phyloP scores from a whole-genome alignment of 331 rosid species.

The Dryas integrifolia region DNA sequence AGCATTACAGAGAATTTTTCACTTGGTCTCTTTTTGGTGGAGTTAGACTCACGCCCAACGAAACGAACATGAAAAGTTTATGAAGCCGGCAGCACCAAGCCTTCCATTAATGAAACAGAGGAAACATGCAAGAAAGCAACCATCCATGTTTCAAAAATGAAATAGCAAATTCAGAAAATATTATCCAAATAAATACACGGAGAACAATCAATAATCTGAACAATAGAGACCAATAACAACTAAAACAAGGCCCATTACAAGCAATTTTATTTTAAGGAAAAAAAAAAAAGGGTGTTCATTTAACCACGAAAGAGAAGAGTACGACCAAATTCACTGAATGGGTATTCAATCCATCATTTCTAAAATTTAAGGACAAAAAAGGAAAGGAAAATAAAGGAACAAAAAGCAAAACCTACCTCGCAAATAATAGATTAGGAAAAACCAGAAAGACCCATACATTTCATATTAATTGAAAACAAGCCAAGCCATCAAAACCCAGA shows the following conservation, averaged over 20 bases:
- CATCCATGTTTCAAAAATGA: not conserved
- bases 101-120: not conserved
- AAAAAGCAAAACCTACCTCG: not conserved
- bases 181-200: not conserved
- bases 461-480: not conserved
- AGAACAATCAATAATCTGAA: not conserved
- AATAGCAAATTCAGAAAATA: constrained; percentile 2
- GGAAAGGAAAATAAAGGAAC: not conserved
- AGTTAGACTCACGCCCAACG: not conserved
- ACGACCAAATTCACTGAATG: too few species aligned
- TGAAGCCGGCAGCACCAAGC: constrained; percentile 8
- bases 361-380: too few species aligned
- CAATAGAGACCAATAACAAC: not conserved
- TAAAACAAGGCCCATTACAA: too few species aligned
- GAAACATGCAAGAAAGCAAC: not conserved
- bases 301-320: too few species aligned
- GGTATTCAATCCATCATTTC: not conserved
- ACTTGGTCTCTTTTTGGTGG: not conserved
- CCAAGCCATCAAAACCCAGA: not conserved
- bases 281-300: too few species aligned
- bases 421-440: not conserved
- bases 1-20: not conserved
- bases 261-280: too few species aligned
- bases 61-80: constrained; percentile 3
- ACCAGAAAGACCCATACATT: not conserved